Evolutionary conservation across 768 basidiomycete genomes (phyloP), one percentile per base, ranked within the genome.

Genomic region (Pleurotus citrinopileatus): DNA sequence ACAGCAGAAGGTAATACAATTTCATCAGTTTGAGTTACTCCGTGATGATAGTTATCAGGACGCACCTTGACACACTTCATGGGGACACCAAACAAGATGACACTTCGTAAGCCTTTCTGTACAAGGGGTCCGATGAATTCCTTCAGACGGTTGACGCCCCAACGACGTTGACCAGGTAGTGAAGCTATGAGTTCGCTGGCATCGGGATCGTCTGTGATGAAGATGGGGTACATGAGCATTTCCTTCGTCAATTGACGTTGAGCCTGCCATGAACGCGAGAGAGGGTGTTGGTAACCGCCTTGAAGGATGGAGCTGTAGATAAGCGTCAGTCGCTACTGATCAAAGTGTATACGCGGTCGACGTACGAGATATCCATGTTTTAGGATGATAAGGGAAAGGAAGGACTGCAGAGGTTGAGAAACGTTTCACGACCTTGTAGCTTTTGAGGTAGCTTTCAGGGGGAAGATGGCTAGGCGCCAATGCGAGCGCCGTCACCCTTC

Each of bases 151-250:
- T 98, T 91, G n/a, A 99, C 73, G 8, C 97, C 97, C 97, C 97
- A 98, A 43, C 94, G 73, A 51, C 87, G 81, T 67, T 98, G 95
- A 4, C 87, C 91, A 4, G 94, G 95, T 7, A 98, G 75, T 19
- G 83, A 77, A 0, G 80, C 63, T 59, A 98, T 94, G 56, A 82
- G 78, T 46, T 87, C 85, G 66, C 83, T 81, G 5, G 93, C 91
- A 55, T 94, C 80, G 1, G 93, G 87, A 55, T 98, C 93, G 69
- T 98, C 96, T 15, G 94, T 94, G 62, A 98, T 89, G 68, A 99
- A 98, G 64, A 99, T 94, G 5, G 97, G 97, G 69, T 98, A 99
- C 91, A 98, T 98, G 70, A 99, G 80, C 94, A 98, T 97, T 59
- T 83, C 81, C 67, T 93, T 95, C 22, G 87, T 86, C 64, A 95